These are phyloP conservation scores for Rubus parviflorus DNA, from an alignment of 306 rosid genomes.

Conservation along the genomic window DNA sequence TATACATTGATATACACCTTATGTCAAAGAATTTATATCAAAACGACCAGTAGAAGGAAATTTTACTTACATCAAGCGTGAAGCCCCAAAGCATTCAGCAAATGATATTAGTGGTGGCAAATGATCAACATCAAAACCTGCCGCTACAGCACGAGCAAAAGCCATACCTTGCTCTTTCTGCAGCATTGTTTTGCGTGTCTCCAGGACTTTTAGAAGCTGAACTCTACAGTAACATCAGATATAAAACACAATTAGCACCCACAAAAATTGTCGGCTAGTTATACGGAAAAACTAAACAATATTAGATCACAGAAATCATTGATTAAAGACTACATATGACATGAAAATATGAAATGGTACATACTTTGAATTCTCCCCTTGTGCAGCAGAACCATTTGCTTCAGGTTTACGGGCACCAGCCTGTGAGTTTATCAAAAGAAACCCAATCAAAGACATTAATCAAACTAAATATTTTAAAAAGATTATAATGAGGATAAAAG, in stretches of 20 bases:
- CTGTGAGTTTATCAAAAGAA: constrained; percentile 46
- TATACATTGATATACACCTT: not conserved
- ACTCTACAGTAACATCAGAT: constrained; percentile 48
- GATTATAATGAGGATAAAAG: constrained; percentile 15
- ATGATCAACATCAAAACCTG: constrained; percentile 85
- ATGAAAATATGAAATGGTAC: constrained; percentile 12
- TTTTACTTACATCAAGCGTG: constrained; percentile 68
- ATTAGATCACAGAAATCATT: not conserved
- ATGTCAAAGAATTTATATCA: not conserved
- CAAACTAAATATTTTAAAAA: not conserved
- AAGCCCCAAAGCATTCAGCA: constrained; percentile 92
- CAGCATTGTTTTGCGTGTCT: constrained; percentile 78
- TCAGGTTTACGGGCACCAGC: constrained; percentile 65
- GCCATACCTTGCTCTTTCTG: constrained; percentile 99
- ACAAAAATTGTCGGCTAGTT: not conserved
- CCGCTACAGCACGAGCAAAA: constrained; percentile 98
- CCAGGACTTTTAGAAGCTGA: constrained; percentile 93
- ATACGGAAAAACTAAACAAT: not conserved
- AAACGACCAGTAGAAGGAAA: constrained; percentile 21
- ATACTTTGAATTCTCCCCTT: constrained; percentile 88
- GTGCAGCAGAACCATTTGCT: constrained; percentile 58
- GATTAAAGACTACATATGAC: not conserved
- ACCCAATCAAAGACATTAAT: constrained; percentile 22
- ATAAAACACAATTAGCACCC: constrained; percentile 17
- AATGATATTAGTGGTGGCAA: constrained; percentile 74